phyloP scores from a whole-genome alignment of 805 yeast species.

The Candida argentea region DNA sequence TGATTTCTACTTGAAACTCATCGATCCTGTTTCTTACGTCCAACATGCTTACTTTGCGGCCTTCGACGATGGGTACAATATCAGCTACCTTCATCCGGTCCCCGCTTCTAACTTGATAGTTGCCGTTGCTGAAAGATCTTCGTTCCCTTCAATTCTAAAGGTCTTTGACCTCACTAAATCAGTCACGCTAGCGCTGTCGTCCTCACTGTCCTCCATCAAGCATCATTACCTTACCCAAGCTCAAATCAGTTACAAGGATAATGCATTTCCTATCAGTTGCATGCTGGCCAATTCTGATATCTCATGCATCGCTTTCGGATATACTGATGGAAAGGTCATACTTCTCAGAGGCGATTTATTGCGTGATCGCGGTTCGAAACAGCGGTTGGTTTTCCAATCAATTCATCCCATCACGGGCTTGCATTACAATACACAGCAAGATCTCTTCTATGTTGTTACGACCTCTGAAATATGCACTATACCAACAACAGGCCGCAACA shows the following conservation, averaged over 20 bases:
- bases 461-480: slow-evolving; percentile 63
- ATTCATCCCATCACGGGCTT: slow-evolving; percentile 77
- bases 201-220: slow-evolving; percentile 14
- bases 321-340: slow-evolving; percentile 74
- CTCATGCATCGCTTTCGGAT: slow-evolving; percentile 65
- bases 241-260: slow-evolving; percentile 57
- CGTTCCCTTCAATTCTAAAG: slow-evolving; percentile 56
- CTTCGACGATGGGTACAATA: slow-evolving; percentile 53
- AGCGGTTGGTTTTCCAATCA: slow-evolving; percentile 65
- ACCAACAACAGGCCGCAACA: slow-evolving; percentile 69
- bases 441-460: slow-evolving; percentile 59
- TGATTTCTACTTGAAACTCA: slow-evolving; percentile 43
- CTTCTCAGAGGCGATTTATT: slow-evolving; percentile 79
- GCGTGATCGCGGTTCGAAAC: slow-evolving; percentile 85
- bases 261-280: slow-evolving; percentile 70
- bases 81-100: slow-evolving; percentile 46
- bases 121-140: slow-evolving; percentile 68
- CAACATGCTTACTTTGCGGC: slow-evolving; percentile 47
- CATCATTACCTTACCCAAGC: slow-evolving; percentile 50
- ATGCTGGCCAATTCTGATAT: slow-evolving; percentile 45
- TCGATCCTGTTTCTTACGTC: slow-evolving; percentile 37
- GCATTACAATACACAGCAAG: slow-evolving; percentile 43
- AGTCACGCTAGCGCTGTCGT: slow-evolving; percentile 16
- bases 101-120: slow-evolving; percentile 44
- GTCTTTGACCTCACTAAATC: slow-evolving; percentile 64